Evolutionary conservation across 2,329 filamentous ascomycete species (phyloP), one percentile per base, ranked within the genome.

Genomic region (Scedosporium minutisporum): DNA sequence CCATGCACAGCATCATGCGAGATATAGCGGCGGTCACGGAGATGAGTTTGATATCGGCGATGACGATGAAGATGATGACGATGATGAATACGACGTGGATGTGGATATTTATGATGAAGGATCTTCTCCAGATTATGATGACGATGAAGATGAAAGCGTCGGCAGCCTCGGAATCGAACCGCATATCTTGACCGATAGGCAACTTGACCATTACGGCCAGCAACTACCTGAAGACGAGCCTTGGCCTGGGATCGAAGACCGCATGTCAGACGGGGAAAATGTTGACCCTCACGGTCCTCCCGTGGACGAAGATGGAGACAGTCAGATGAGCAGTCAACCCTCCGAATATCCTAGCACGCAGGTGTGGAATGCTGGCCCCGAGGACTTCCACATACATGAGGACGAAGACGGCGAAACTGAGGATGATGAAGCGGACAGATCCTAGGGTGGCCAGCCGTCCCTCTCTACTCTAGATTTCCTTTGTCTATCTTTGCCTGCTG

Each of bases 291-390:
- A 67, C 7, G 67, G 66, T 18, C 67, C 66, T 1, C 72, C 69
- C 12, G 68, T 69, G n/a, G 65, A 65, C n/a, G 74, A 70, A 62
- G 74, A 75, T 4, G 71, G 66, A 29, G 65, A 66, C 51, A 77
- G 74, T 61, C 71, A 76, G 48, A 67, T 65, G 38, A 84, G 81
- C 67, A 82, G 80, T 69, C 76, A 77, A 66, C 83, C 83, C 1
- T 82, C 78, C 18, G 82, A 85, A 67, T 85, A 85, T 66, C 78
- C 81, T 5, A 82, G 78, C 68, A 83, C 77, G 12, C 78, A 80
- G 64, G 74, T 70, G 16, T 80, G 76, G 76, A 71, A 72, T 5
- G 68, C 67, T 25, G 67, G 58, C 2, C 64, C 41, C 1, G 58
- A 65, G 2, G 74, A 68, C 6, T 78, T 78, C 59, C 68, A 68